Conservation (phyloP, 441 rosid genomes). For the Rhodomyrtus psidioides region DNA sequence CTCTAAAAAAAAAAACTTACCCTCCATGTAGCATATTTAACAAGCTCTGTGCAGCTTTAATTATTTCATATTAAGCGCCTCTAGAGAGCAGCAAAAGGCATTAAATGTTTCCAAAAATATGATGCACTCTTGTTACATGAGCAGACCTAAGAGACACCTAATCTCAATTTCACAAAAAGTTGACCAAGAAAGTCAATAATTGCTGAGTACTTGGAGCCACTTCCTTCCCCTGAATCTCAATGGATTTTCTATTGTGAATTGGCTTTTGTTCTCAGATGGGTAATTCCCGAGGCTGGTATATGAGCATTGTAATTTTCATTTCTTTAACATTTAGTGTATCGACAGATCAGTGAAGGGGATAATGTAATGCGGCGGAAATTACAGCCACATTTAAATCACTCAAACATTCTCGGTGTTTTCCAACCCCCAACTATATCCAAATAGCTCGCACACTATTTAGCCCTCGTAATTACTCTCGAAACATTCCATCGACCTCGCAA, state of each 20-base stretch:
- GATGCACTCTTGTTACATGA: background rate
- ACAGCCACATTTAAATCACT: background rate
- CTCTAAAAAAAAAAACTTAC: background rate
- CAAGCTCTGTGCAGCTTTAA: background rate
- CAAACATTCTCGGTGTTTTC: rapidly evolving
- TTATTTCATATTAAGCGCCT: background rate
- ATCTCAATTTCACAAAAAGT: no score
- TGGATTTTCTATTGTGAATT: background rate
- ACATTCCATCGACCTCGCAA: rapidly evolving
- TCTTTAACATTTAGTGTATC: no score
- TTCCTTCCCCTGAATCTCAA: no score
- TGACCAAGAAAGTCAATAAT: no score
- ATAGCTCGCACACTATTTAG: background rate
- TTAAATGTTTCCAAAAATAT: background rate
- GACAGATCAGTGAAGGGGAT: background rate
- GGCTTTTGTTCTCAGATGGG: background rate
- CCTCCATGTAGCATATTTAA: background rate
- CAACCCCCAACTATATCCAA: background rate
- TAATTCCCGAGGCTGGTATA: background rate
- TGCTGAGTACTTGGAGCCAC: no score
- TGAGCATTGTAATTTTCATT: background rate
- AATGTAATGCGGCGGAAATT: background rate
- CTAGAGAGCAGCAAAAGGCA: constrained; percentile 1
- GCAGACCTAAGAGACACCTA: constrained; percentile 5
- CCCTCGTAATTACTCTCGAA: rapidly evolving